Evolutionary conservation across 176 grass and related monocot species (phyloP), one percentile per base, ranked within the genome.

Genomic region (Ananas comosus): DNA sequence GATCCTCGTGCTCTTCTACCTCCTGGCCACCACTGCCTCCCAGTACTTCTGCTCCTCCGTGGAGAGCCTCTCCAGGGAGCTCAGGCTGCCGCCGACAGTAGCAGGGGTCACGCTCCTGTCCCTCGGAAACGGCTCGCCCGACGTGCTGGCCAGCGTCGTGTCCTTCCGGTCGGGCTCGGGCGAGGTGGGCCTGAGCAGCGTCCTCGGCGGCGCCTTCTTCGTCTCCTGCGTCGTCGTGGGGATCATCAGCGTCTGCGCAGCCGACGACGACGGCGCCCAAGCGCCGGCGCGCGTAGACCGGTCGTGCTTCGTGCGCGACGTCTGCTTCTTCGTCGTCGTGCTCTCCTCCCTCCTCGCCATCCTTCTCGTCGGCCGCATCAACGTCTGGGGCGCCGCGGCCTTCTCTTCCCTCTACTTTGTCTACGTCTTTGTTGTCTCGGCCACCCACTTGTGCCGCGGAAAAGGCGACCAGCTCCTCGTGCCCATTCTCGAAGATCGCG

Each of bases 191-290:
- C 75, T 96, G 29, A 84, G 72, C 71, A 96, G 88, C 58, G 88
- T 87, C 3, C 91, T 91, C 23, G 91, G 91, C 18, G 91, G 91
- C 12, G 88, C 85, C 10, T 80, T 96, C 5, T 91, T 96, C 69
- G 85, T 96, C 13, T 91, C 91, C 11, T 91, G 86, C 24, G 88
- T 91, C 11, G 91, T 96, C 3, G 88, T 89, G 8, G 91, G 91
- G 8, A 80, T 77, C 12, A 87, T 96, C 74, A 77, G 81, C 65
- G 54, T 96, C 65, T 73, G 72, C 18, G 82, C 51, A 0, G 10
- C 13, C 6, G 18, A 17, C 53, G 14, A 13, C 10, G 68, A 58
- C 0, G 47, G 53, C 2, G 1, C 2, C 3, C 18, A 74, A 0
- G 69, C 48, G 2, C 9, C 64, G 1, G 71, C 70, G 18, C 67